Evolutionary conservation across 345 rosid genomes (phyloP).

Genomic region (Eucalyptus tenuipes): DNA sequence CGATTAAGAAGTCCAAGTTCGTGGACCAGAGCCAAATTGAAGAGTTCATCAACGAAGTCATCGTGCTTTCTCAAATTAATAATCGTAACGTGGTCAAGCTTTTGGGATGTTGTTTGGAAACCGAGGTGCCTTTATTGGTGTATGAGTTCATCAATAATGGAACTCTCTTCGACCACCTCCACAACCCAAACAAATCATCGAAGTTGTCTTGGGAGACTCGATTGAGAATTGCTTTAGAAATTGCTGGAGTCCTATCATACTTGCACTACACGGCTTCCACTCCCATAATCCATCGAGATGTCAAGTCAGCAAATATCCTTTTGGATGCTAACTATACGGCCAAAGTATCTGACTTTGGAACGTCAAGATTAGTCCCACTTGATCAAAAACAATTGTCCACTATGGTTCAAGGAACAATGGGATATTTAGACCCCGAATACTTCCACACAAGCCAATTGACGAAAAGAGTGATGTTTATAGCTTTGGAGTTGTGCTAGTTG

Average conservation of each 20-base stretch:
- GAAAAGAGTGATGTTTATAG: conserved; percentile 34
- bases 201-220: conserved; percentile 14
- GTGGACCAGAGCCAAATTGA: too few species aligned
- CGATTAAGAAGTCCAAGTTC: too few species aligned
- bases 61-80: too few species aligned
- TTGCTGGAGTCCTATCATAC: conserved; percentile 14
- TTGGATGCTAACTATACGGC: conserved; percentile 15
- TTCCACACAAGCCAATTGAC: conserved; percentile 4
- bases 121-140: conserved; percentile 24
- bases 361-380: conserved; percentile 18
- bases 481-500: conserved; percentile 29
- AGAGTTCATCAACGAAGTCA: too few species aligned
- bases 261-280: conserved; percentile 12
- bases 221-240: conserved; percentile 13
- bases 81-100: conserved; percentile 28
- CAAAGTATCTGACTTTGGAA: conserved; percentile 35
- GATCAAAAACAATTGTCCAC: conserved; percentile 24
- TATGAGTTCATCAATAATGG: conserved; percentile 24
- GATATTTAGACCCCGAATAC: conserved; percentile 34
- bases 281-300: conserved; percentile 21
- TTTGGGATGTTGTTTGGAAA: conserved; percentile 36
- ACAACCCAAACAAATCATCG: not conserved
- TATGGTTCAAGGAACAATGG: conserved; percentile 28
- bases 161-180: conserved; percentile 22
- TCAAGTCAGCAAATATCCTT: conserved; percentile 29